phyloP scores from a whole-genome alignment of 2,329 filamentous ascomycete genomes.

The Metarhizium robertsii region DNA sequence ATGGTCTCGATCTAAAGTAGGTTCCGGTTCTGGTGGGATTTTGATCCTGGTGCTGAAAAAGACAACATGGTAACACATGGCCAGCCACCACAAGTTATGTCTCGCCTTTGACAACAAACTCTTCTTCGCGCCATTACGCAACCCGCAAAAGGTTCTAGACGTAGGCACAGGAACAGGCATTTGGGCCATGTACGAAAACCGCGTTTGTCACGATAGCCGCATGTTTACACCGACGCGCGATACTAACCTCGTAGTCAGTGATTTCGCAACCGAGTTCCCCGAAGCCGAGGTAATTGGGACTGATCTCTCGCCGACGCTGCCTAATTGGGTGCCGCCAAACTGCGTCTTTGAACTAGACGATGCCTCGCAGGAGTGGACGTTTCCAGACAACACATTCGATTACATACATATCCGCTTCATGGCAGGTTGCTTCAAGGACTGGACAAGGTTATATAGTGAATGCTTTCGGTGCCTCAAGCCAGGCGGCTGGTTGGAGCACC shows the following conservation, averaged over 20 bases:
- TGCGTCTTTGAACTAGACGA: background rate
- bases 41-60: too few relatives aligned
- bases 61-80: too few relatives aligned
- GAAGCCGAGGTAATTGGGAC: slow-evolving; percentile 28
- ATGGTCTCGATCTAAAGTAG: too few relatives aligned
- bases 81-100: slow-evolving; percentile 19
- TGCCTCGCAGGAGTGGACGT: background rate
- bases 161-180: slow-evolving; percentile 26
- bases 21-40: too few relatives aligned
- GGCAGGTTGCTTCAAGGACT: background rate
- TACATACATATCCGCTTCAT: background rate
- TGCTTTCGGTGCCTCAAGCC: background rate
- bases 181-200: background rate
- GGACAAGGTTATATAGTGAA: background rate
- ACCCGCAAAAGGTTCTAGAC: slow-evolving; percentile 28
- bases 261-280: slow-evolving; percentile 17
- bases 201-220: too few relatives aligned
- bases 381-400: background rate
- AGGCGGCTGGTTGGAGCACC: background rate
- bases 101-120: slow-evolving; percentile 15
- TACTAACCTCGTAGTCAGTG: too few relatives aligned
- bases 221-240: too few relatives aligned
- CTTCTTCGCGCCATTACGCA: slow-evolving; percentile 22
- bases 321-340: background rate
- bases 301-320: slow-evolving; percentile 23